Evolutionary conservation across 805 yeast genomes (phyloP).

Genomic region (Metschnikowia vanudenii): DNA sequence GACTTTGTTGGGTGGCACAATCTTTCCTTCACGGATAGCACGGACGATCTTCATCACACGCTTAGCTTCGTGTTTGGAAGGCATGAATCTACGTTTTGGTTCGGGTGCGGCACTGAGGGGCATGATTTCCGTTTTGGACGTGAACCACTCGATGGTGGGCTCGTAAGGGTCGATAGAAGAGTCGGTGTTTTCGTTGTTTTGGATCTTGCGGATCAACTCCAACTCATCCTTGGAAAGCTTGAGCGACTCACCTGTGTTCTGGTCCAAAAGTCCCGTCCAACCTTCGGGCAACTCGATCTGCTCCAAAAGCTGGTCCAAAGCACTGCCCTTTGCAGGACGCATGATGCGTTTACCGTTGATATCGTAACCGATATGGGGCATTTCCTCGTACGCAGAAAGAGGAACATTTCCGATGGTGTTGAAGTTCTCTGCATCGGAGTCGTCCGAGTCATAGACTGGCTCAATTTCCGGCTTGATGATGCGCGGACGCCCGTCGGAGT

Average conservation of each 20-base stretch:
- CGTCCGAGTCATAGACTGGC: constrained; percentile 94
- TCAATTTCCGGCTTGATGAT: constrained; percentile 83
- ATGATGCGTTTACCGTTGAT: constrained; percentile 96
- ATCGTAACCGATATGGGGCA: constrained; percentile 96
- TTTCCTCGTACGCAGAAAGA: constrained; percentile 88
- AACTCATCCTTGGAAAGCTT: constrained; percentile 85
- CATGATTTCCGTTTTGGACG: constrained; percentile 78
- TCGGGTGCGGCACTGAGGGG: constrained; percentile 94
- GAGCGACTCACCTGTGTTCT: constrained; percentile 79
- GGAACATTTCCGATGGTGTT: constrained; percentile 96
- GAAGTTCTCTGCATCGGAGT: constrained; percentile 72
- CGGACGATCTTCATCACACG: constrained; percentile 93
- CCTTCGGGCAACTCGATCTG: constrained; percentile 94
- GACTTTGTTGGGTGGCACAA: constrained; percentile 67
- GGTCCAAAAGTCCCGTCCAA: constrained; percentile 95
- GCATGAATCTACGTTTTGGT: constrained; percentile 95
- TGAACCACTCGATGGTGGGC: constrained; percentile 94
- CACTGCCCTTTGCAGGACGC: constrained; percentile 98
- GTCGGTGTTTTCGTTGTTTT: constrained; percentile 79
- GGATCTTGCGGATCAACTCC: constrained; percentile 82
- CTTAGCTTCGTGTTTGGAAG: constrained; percentile 95
- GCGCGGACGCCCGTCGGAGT: constrained; percentile 79
- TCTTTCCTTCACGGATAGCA: constrained; percentile 95
- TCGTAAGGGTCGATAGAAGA: constrained; percentile 84
- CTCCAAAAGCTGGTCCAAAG: constrained; percentile 85